Base-by-base conservation (phyloP, 495 filamentous ascomycete genomes). In the Penicillium goetzii region DNA sequence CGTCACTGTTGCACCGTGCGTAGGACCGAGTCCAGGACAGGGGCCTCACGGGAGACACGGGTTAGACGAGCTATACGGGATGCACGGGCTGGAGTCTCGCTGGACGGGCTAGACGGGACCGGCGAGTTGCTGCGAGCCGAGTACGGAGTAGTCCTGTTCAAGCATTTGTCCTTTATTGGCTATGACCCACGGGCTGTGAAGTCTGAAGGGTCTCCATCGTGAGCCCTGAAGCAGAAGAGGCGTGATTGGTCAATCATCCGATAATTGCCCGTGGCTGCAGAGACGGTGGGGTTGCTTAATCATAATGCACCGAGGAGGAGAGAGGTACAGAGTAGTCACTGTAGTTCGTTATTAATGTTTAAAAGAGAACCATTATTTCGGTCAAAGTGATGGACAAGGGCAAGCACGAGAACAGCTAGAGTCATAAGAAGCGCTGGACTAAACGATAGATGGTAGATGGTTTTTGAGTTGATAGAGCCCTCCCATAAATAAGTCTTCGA, bases 241-340 rank as follows among this genome's bases (percentile, higher is more conserved):
- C 11, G 43, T 21, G 45, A 40, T 52, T 40, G 34, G 49, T 30
- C 9, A n/a, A 14, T 51, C 14, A 19, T 26, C 58, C 58, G 58
- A 50, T 47, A 51, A 60, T 26, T 60, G 43, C 21, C 55, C 55
- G 55, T 43, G 34, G 28, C 34, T 43, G 38, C 38, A 53, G 15
- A 33, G 50, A 33, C 21, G 41, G 56, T 53, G 50, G 50, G 30
- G 50, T 53, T 53, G 50, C 50, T 53, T 28, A 53, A 17, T 53
- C 50, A 53, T 53, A 30, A 25, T 53, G 15, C 26, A 30, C 50
- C 50, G 50, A 53, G 26, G 26, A 53, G 50, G 19, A 25, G 19
- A 12, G 2, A 23, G n/a, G n/a, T 45, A 21, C 9, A 21, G 12
- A 11, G 8, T 23, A 21, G 23, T 25, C 10, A 3, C 21, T 3